Conservation (phyloP, 345 rosid genomes). For the Eucalyptus urophylla region DNA sequence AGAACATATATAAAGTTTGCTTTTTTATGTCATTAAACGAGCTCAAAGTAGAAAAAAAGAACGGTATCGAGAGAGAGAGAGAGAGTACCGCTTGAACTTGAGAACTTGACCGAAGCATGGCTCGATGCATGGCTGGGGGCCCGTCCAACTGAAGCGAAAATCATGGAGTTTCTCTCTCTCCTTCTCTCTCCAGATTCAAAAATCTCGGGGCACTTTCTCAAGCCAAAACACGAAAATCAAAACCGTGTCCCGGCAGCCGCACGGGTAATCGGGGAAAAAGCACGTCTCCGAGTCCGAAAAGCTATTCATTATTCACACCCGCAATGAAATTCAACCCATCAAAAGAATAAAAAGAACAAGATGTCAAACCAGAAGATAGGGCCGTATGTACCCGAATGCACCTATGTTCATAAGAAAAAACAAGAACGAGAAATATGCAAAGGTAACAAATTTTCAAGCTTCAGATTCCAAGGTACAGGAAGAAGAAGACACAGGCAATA, state of each 20-base stretch:
- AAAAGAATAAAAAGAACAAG: neutral
- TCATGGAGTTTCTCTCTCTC: neutral
- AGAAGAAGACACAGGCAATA: neutral
- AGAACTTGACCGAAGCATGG: neutral
- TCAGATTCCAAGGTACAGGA: neutral
- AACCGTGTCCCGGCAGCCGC: conserved; percentile 9
- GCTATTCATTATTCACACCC: neutral
- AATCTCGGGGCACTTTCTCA: neutral
- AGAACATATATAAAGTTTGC: neutral
- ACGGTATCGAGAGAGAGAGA: neutral
- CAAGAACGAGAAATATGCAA: neutral
- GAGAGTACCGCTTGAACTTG: neutral
- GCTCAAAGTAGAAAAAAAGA: neutral
- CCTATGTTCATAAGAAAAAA: neutral
- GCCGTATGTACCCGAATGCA: neutral
- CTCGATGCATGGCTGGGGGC: neutral
- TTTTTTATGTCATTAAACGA: neutral
- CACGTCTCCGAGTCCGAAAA: conserved; percentile 1
- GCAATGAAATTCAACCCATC: neutral
- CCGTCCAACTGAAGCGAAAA: neutral
- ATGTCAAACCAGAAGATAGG: neutral
- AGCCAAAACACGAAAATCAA: neutral
- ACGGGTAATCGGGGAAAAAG: conserved; percentile 18
- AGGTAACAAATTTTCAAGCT: neutral
- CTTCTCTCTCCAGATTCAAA: neutral